These are phyloP conservation scores for Vaccinium vitisidaea DNA, from an alignment of 148 eudicot genomes.

Conservation along the genomic window DNA sequence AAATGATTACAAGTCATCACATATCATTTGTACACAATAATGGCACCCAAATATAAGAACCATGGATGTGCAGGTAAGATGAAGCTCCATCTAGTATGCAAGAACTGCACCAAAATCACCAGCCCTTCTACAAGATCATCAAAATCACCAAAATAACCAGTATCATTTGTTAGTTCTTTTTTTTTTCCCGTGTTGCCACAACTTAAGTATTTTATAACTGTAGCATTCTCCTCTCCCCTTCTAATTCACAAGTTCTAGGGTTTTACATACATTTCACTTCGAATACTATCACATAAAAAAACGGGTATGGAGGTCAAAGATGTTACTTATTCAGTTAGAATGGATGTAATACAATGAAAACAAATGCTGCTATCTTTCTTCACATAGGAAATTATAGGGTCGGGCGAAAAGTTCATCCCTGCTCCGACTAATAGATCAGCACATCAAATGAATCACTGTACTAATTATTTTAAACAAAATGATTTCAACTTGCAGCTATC, in stretches of 20 bases:
- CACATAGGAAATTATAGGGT: background rate
- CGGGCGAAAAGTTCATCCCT: background rate
- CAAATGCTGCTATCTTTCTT: background rate
- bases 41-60: background rate
- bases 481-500: background rate
- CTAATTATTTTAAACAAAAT: background rate
- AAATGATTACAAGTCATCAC: slow-evolving; percentile 9
- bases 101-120: slow-evolving; percentile 26
- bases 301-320: background rate
- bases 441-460: background rate
- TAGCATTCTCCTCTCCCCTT: background rate
- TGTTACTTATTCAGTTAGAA: background rate
- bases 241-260: background rate
- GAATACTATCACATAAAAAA: background rate
- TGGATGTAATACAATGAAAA: background rate
- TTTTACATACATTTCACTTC: background rate
- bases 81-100: slow-evolving; percentile 25
- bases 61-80: background rate
- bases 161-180: too few relatives aligned
- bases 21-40: slow-evolving; percentile 1
- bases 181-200: too few relatives aligned
- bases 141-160: too few relatives aligned
- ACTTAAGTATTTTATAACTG: too few relatives aligned
- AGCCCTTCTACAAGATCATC: too few relatives aligned
- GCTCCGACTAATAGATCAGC: background rate